Evolutionary conservation across 345 rosid species (phyloP).

Genomic region (Linum usitatissimum): DNA sequence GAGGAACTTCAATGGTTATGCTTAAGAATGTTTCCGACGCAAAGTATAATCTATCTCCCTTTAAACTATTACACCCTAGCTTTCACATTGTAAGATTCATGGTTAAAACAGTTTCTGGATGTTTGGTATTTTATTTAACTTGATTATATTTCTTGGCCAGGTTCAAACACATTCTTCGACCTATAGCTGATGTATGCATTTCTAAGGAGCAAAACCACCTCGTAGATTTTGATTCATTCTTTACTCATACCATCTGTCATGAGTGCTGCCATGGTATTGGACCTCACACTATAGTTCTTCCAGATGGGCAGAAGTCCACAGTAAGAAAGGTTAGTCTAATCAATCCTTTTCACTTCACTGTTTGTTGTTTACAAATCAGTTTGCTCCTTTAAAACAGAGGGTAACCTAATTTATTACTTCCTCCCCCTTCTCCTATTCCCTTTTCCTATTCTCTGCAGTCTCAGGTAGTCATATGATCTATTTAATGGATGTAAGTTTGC

Average conservation of each 20-base stretch:
- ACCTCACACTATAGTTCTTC: constrained; percentile 82
- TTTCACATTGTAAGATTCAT: background rate
- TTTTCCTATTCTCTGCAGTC: background rate
- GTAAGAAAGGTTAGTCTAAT: constrained; percentile 62
- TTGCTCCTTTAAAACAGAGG: background rate
- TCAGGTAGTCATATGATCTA: background rate
- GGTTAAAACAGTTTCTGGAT: background rate
- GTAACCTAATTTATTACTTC: background rate
- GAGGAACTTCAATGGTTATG: constrained; percentile 97
- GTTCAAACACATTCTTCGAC: constrained; percentile 77
- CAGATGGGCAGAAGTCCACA: constrained; percentile 69
- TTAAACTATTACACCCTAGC: background rate
- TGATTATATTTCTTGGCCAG: constrained; percentile 25
- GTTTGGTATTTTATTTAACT: constrained; percentile 1
- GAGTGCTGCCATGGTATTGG: constrained; percentile 98
- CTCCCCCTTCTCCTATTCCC: background rate
- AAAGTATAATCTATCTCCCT: constrained; percentile 39
- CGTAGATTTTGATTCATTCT: constrained; percentile 94
- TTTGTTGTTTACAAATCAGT: background rate
- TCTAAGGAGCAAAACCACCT: constrained; percentile 53
- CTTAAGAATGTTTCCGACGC: constrained; percentile 87
- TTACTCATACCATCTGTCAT: constrained; percentile 87
- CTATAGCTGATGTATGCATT: constrained; percentile 65
- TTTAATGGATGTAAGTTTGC: constrained; percentile 7
- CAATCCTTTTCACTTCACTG: constrained; percentile 1